These are phyloP conservation scores for Fusarium sp. DNA, from an alignment of 2,329 filamentous ascomycete species.

Conservation along the genomic window DNA sequence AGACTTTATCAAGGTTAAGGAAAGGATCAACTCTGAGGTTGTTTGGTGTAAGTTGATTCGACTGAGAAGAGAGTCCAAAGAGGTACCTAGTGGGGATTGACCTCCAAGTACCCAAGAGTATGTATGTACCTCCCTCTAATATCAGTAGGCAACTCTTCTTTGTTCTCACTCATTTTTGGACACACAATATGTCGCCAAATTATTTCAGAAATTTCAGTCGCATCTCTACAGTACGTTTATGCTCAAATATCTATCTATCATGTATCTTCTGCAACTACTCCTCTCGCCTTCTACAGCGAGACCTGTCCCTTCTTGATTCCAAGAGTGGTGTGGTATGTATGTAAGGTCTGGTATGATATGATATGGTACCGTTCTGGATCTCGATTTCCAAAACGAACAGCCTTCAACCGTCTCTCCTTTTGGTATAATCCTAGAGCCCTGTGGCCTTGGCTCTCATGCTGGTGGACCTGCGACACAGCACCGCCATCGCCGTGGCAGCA, in stretches of 20 bases:
- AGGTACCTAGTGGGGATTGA: slow-evolving; percentile 24
- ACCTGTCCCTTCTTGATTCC: slow-evolving; percentile 16
- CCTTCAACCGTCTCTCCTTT: slow-evolving; percentile 18
- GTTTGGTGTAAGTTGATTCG: slow-evolving; percentile 32
- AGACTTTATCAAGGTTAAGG: neutral
- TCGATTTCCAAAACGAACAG: slow-evolving; percentile 22
- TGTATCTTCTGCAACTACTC: slow-evolving; percentile 9
- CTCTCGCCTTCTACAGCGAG: slow-evolving; percentile 19
- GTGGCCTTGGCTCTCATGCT: neutral
- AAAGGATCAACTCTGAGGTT: slow-evolving; percentile 14
- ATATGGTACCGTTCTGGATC: slow-evolving; percentile 33
- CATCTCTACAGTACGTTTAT: slow-evolving; percentile 17
- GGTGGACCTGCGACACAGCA: neutral
- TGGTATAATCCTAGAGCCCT: slow-evolving; percentile 4
- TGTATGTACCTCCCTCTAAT: neutral
- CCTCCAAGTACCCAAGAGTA: neutral
- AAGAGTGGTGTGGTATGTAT: slow-evolving; percentile 26
- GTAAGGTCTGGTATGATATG: slow-evolving; percentile 1
- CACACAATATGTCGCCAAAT: slow-evolving; percentile 1
- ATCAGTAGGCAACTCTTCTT: neutral
- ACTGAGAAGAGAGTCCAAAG: slow-evolving; percentile 16
- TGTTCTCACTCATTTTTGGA: slow-evolving; percentile 3
- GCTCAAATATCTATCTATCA: slow-evolving; percentile 29
- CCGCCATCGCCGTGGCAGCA: slow-evolving; percentile 17
- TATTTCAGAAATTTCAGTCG: neutral